phyloP scores from a whole-genome alignment of 257 asterid species.

The Solanum rostratum region DNA sequence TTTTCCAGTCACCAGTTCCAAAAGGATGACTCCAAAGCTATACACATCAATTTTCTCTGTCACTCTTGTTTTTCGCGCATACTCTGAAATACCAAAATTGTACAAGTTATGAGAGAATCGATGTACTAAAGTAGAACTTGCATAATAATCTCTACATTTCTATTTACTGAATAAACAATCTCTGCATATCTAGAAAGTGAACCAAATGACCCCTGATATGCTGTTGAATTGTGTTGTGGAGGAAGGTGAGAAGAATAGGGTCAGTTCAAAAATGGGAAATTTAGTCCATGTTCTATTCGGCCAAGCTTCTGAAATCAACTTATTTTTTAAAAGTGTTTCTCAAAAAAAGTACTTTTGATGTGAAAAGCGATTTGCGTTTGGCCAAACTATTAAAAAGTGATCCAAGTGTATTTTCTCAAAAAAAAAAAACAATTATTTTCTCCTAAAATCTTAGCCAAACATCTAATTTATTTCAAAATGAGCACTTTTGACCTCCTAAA shows the following conservation, averaged over 20 bases:
- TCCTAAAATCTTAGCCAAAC: too few species aligned
- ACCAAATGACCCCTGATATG: neutral
- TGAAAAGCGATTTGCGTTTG: too few species aligned
- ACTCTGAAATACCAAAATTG: conserved; percentile 33
- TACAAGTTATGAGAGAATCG: neutral
- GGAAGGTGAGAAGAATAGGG: too few species aligned
- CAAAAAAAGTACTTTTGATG: too few species aligned
- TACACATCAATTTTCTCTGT: conserved; percentile 84
- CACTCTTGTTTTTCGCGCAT: conserved; percentile 57
- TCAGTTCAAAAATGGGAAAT: neutral
- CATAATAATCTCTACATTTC: neutral
- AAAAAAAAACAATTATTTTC: too few species aligned
- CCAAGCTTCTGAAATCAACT: too few species aligned
- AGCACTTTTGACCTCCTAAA: too few species aligned
- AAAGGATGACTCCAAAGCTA: conserved; percentile 77
- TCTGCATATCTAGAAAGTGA: neutral
- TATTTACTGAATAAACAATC: neutral
- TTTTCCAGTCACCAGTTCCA: conserved; percentile 67
- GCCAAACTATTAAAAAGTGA: too few species aligned
- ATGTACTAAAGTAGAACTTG: neutral
- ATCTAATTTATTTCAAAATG: too few species aligned
- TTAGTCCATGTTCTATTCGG: neutral
- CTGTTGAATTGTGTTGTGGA: neutral
- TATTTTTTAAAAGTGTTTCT: too few species aligned
- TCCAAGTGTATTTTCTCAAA: too few species aligned